A percentile compares a stretch with the other conserved stretches of the same genome.
phyloP scores from a whole-genome alignment of 164 flowering plant species.

The Akebia trifoliata region DNA sequence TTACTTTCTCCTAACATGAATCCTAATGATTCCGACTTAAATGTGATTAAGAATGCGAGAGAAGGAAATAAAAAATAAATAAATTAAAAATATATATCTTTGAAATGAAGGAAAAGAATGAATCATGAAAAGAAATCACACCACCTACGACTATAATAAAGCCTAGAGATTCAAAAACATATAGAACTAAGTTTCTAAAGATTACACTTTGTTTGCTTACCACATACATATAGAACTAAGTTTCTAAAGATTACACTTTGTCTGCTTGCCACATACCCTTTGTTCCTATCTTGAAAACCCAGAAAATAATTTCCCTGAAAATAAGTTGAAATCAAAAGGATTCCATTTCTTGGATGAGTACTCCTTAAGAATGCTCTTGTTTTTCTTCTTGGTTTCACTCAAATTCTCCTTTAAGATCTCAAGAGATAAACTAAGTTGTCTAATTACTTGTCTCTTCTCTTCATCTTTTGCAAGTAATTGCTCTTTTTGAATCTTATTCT shows the following conservation, averaged over 20 bases:
- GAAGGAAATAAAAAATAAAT: no score
- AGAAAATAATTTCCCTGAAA: slow-evolving; percentile 42
- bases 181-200: no score
- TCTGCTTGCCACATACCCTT: not conserved
- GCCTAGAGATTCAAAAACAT: no score
- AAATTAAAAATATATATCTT: no score
- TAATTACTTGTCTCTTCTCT: slow-evolving; percentile 82
- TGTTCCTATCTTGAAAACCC: slow-evolving; percentile 13
- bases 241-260: not conserved
- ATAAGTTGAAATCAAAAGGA: slow-evolving; percentile 26
- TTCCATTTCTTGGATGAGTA: slow-evolving; percentile 29
- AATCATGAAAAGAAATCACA: no score
- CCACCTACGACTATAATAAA: no score
- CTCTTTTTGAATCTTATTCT: slow-evolving; percentile 43
- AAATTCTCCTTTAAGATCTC: slow-evolving; percentile 56
- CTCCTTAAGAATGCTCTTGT: slow-evolving; percentile 19
- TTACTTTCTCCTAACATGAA: no score
- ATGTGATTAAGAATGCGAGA: no score
- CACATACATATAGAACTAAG: not conserved
- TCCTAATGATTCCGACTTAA: no score
- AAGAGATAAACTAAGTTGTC: slow-evolving; percentile 65
- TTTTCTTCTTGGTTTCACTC: slow-evolving; percentile 34
- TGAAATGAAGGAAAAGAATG: no score
- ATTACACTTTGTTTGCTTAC: no score
- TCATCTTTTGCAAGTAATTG: slow-evolving; percentile 62